Conservation (phyloP, 2,329 filamentous ascomycete genomes). For the Claviceps sp. region DNA sequence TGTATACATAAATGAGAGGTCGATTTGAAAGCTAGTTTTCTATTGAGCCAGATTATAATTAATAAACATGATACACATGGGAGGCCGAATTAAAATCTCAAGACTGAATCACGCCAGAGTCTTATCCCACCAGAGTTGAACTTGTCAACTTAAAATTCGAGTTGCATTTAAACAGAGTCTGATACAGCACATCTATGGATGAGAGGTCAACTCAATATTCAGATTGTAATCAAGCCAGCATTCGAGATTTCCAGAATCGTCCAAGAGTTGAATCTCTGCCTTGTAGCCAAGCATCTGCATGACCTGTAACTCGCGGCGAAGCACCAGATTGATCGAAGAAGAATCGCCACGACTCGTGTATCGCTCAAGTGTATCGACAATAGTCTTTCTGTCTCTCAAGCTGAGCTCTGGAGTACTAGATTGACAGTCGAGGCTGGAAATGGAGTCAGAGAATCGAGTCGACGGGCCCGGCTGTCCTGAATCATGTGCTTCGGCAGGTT, state of each 20-base stretch:
- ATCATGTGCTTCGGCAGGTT: background rate
- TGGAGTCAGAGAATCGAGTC: constrained; percentile 2
- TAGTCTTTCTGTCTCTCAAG: constrained; percentile 43
- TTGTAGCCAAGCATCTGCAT: constrained; percentile 67
- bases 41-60: no score
- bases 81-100: no score
- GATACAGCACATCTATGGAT: background rate
- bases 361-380: constrained; percentile 36
- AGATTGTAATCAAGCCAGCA: constrained; percentile 36
- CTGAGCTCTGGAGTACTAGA: constrained; percentile 30
- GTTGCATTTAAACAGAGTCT: no score
- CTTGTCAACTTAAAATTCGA: no score
- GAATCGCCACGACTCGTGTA: constrained; percentile 12
- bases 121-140: no score
- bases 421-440: constrained; percentile 15
- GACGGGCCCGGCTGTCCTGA: background rate
- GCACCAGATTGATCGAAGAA: constrained; percentile 4
- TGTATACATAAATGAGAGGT: no score
- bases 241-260: constrained; percentile 37
- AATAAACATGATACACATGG: no score
- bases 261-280: constrained; percentile 62
- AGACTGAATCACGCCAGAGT: no score
- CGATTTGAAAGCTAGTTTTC: no score
- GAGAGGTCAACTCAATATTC: background rate
- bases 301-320: constrained; percentile 47